Evolutionary conservation across 169 alveolate genomes (phyloP).

Genomic region (Eimeria necatrix): DNA sequence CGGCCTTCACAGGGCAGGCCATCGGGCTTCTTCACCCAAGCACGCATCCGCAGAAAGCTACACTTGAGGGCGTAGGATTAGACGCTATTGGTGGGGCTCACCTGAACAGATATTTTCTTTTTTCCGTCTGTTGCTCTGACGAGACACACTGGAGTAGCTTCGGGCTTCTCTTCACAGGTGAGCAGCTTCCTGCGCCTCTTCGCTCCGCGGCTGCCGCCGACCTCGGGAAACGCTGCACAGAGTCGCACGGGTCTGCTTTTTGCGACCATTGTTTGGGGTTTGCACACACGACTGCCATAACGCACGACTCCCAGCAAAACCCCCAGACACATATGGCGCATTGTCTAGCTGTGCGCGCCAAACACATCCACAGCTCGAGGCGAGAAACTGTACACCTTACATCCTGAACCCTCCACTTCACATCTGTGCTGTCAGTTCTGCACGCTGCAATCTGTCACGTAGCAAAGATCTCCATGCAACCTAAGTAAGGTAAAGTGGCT

Average conservation of each 20-base stretch:
- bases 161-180: constrained; percentile 36
- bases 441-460: no score
- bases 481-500: neutral
- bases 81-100: neutral
- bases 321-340: no score
- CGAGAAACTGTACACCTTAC: no score
- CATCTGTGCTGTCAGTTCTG: no score
- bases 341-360: no score
- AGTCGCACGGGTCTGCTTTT: neutral
- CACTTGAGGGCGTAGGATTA: neutral
- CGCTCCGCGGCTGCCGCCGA: constrained; percentile 39
- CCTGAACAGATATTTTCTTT: constrained; percentile 54
- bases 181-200: constrained; percentile 46
- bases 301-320: no score
- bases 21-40: no score
- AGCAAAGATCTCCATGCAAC: neutral
- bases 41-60: neutral
- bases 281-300: no score
- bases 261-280: no score
- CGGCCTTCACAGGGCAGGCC: no score
- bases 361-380: no score
- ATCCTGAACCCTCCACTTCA: no score
- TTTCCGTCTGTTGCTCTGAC: constrained; percentile 61
- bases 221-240: constrained; percentile 52
- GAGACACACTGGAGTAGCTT: constrained; percentile 33